Conservation (phyloP, 768 basidiomycete genomes). For the Auriscalpium orientale region DNA sequence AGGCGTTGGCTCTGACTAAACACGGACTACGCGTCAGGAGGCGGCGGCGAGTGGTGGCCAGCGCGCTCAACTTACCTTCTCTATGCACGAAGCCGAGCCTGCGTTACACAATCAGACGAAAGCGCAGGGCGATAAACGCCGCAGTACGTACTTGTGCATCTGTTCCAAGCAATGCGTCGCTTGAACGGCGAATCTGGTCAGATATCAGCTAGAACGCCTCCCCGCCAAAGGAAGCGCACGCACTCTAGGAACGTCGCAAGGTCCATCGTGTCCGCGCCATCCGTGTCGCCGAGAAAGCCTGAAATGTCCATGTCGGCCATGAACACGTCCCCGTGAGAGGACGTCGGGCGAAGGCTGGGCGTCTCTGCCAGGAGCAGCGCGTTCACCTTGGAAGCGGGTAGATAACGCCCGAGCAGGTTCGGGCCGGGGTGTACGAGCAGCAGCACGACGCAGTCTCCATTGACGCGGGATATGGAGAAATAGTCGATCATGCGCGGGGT, state of each 20-base stretch:
- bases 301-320: slow-evolving; percentile 43
- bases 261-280: slow-evolving; percentile 66
- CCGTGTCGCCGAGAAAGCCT: slow-evolving; percentile 43
- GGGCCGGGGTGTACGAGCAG: slow-evolving; percentile 62
- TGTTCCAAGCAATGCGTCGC: slow-evolving; percentile 65
- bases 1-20: slow-evolving; percentile 66
- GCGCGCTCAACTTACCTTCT: slow-evolving; percentile 39
- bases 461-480: slow-evolving; percentile 55
- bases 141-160: slow-evolving; percentile 43
- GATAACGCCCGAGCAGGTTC: slow-evolving; percentile 64
- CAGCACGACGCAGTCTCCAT: slow-evolving; percentile 65
- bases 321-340: slow-evolving; percentile 41
- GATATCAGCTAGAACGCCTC: neutral
- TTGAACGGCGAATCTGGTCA: slow-evolving; percentile 60
- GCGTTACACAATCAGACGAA: slow-evolving; percentile 3
- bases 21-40: neutral
- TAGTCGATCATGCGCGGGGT: slow-evolving; percentile 55
- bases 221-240: slow-evolving; percentile 17
- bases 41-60: neutral
- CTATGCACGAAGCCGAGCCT: slow-evolving; percentile 58
- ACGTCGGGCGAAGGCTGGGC: slow-evolving; percentile 32
- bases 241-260: slow-evolving; percentile 70
- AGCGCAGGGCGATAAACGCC: slow-evolving; percentile 3
- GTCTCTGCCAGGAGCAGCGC: slow-evolving; percentile 54
- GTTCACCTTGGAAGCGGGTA: slow-evolving; percentile 59